phyloP scores from a whole-genome alignment of 1,139 yeast genomes.

The Yamadazyma kanchanaburiensis region DNA sequence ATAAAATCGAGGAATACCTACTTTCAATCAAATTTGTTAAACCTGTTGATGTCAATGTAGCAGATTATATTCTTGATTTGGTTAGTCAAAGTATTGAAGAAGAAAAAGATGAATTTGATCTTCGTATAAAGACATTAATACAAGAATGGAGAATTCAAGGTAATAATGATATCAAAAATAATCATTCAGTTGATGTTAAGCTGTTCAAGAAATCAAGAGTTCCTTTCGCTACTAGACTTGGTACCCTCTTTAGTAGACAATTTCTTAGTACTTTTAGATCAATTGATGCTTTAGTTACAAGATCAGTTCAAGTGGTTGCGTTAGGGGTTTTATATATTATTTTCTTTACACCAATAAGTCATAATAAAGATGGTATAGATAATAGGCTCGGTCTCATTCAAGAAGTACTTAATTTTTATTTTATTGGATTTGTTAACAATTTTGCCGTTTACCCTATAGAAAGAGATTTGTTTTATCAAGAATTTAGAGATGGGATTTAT shows the following conservation, averaged over 20 bases:
- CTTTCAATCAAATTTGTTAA: conserved; percentile 45
- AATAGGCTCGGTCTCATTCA: conserved; percentile 76
- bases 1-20: conserved; percentile 43
- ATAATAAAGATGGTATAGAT: conserved; percentile 53
- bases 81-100: conserved; percentile 48
- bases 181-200: conserved; percentile 15
- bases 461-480: conserved; percentile 73
- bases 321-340: conserved; percentile 65
- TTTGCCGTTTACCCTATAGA: conserved; percentile 73
- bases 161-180: neutral
- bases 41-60: conserved; percentile 62
- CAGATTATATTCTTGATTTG: conserved; percentile 71
- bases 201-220: conserved; percentile 18
- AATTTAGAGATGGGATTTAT: conserved; percentile 70
- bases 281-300: conserved; percentile 59
- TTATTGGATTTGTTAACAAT: conserved; percentile 77
- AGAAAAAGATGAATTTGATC: conserved; percentile 23
- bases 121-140: conserved; percentile 34
- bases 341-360: conserved; percentile 66
- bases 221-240: conserved; percentile 24
- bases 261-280: conserved; percentile 53
- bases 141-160: conserved; percentile 29
- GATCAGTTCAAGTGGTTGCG: conserved; percentile 65
- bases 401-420: conserved; percentile 69
- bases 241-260: conserved; percentile 31